These are phyloP conservation scores for Saturnispora ahearnii DNA, from an alignment of 805 yeast species.

Conservation along the genomic window DNA sequence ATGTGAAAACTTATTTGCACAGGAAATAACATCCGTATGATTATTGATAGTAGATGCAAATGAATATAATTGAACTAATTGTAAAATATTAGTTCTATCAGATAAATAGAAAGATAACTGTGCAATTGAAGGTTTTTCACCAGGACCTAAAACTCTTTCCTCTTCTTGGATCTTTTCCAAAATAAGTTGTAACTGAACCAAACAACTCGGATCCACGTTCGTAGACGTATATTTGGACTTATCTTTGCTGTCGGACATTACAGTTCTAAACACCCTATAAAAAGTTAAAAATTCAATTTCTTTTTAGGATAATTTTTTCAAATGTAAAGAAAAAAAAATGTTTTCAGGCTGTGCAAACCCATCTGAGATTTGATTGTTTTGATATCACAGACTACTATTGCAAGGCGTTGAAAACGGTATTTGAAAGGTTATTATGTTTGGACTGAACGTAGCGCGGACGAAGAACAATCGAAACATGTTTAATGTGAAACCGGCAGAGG, in stretches of 20 bases:
- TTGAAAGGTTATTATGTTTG: conserved; percentile 19
- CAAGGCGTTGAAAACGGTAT: background rate
- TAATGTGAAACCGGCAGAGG: conserved; percentile 1
- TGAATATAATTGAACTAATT: conserved; percentile 34
- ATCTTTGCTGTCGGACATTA: conserved; percentile 1
- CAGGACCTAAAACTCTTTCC: background rate
- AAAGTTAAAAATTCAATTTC: background rate
- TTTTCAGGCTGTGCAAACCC: conserved; percentile 4
- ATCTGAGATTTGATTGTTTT: background rate
- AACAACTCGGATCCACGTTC: background rate
- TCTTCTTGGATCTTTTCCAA: conserved; percentile 13
- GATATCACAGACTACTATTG: background rate
- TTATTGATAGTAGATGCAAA: conserved; percentile 40
- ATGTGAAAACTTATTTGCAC: conserved; percentile 35
- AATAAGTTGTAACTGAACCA: conserved; percentile 14
- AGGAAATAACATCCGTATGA: conserved; percentile 38
- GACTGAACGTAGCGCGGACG: conserved; percentile 20
- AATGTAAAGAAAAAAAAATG: background rate
- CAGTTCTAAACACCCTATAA: background rate
- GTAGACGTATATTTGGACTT: conserved; percentile 3
- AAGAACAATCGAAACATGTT: conserved; percentile 10
- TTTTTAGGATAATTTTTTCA: conserved; percentile 2
- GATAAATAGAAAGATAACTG: conserved; percentile 25
- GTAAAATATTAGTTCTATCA: conserved; percentile 22
- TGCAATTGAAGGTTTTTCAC: conserved; percentile 3